Conservation (phyloP, 2,329 filamentous ascomycete species). For the Sporothrix humicola region DNA sequence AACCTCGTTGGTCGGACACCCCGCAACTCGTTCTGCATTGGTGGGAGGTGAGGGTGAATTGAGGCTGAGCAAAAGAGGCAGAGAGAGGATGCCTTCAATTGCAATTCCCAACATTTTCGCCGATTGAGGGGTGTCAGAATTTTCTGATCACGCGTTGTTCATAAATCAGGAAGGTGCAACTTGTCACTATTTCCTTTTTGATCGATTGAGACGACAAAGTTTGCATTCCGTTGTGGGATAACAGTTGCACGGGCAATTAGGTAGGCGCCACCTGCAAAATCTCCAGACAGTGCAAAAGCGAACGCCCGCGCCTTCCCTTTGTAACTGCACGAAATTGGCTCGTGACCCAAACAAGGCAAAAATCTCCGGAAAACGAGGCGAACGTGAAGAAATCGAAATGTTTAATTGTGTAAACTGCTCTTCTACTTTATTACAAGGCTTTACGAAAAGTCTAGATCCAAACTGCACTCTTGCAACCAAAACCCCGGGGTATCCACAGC, state of each 20-base stretch:
- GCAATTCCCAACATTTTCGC: background rate
- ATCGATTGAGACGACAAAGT: no score
- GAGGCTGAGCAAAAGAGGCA: background rate
- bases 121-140: no score
- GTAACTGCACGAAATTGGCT: no score
- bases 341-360: no score
- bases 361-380: background rate
- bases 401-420: background rate
- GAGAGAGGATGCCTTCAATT: background rate
- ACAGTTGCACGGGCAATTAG: no score
- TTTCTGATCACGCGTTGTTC: background rate
- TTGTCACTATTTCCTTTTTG: background rate
- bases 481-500: background rate
- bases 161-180: background rate
- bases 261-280: no score
- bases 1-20: background rate
- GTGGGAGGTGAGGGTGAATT: background rate
- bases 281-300: no score
- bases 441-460: background rate
- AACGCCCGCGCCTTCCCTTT: no score
- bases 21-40: background rate
- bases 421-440: background rate
- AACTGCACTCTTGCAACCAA: background rate
- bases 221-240: no score
- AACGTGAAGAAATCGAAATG: background rate